phyloP scores from a whole-genome alignment of 331 rosid species.

The Erythrophleum ivorense region DNA sequence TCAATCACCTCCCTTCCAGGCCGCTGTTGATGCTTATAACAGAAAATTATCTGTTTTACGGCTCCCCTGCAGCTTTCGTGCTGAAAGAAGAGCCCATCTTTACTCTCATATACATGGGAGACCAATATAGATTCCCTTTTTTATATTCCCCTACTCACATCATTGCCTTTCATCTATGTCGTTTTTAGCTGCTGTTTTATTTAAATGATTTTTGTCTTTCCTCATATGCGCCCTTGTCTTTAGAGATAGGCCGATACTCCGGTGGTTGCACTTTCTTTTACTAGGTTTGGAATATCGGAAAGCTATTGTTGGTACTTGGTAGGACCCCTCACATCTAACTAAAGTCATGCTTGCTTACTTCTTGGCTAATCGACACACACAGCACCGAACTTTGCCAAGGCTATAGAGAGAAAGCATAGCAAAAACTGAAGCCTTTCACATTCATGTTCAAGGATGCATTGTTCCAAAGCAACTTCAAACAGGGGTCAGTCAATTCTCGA shows the following conservation, averaged over 20 bases:
- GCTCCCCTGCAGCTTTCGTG: too few species aligned
- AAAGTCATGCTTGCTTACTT: conserved; percentile 37
- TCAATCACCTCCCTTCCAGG: too few species aligned
- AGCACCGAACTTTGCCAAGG: background rate
- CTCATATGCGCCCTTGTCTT: background rate
- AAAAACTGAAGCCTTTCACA: conserved; percentile 29
- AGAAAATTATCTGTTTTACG: too few species aligned
- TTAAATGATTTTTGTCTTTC: background rate
- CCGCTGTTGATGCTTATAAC: too few species aligned
- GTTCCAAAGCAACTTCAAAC: background rate
- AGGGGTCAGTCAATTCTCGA: conserved; percentile 6
- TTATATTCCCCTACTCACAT: too few species aligned
- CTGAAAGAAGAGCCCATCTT: too few species aligned
- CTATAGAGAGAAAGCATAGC: conserved; percentile 22
- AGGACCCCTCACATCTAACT: conserved; percentile 25
- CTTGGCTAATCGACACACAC: conserved; percentile 15
- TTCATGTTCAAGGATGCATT: conserved; percentile 13
- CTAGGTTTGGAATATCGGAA: conserved; percentile 10
- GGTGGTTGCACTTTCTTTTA: conserved; percentile 36
- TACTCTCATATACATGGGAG: too few species aligned
- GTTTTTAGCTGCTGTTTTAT: background rate
- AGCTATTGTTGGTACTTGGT: conserved; percentile 35
- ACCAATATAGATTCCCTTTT: too few species aligned
- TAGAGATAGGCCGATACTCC: background rate
- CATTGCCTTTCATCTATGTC: background rate